Evolutionary conservation across 306 rosid genomes (phyloP).

Genomic region (Castanospermum australe): DNA sequence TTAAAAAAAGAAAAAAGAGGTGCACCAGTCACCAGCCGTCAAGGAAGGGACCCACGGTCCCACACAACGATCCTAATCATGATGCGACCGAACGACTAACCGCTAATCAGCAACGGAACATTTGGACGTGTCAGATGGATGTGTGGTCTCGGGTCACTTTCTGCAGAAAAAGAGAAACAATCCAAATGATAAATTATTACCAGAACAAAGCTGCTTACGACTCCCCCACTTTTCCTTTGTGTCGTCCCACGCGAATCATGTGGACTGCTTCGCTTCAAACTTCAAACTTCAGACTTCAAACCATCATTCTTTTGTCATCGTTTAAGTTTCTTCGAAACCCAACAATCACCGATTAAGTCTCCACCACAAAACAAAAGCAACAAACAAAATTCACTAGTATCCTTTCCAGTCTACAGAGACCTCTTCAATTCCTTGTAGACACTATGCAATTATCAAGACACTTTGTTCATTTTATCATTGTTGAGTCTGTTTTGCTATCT

Average conservation of each 20-base stretch:
- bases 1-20: too few relatives aligned
- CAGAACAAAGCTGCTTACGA: slow-evolving; percentile 2
- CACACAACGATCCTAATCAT: slow-evolving; percentile 7
- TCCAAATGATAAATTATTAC: not conserved
- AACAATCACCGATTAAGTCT: not conserved
- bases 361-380: not conserved
- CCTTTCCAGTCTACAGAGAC: not conserved
- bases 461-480: not conserved
- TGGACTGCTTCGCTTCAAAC: not conserved
- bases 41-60: slow-evolving; percentile 11
- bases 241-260: not conserved
- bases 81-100: slow-evolving; percentile 44
- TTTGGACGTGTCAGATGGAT: slow-evolving; percentile 26
- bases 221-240: not conserved
- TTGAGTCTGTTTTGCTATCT: not conserved
- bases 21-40: slow-evolving; percentile 29
- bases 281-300: not conserved
- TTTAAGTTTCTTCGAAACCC: not conserved
- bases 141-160: not conserved
- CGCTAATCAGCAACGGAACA: slow-evolving; percentile 38
- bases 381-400: not conserved
- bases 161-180: not conserved
- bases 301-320: not conserved
- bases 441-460: not conserved
- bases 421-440: not conserved